Conservation (phyloP, 129 eudicot species). For the Helichrysum umbraculigerum region DNA sequence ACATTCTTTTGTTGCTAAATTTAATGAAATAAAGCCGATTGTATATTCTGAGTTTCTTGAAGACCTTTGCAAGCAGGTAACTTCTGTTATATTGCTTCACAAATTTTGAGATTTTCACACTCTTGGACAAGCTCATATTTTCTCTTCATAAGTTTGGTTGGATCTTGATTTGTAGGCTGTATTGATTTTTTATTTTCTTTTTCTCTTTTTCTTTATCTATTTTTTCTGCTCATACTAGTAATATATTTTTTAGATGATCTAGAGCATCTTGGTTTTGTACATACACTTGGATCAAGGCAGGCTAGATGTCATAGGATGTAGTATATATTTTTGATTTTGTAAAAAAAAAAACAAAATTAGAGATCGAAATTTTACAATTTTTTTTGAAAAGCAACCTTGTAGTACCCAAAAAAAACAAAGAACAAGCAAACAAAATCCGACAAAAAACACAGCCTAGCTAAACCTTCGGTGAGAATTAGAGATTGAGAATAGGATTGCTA, state of each 20-base stretch:
- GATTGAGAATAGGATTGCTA: not conserved
- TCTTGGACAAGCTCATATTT: not conserved
- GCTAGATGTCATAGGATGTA: not conserved
- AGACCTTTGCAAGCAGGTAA: constrained; percentile 99
- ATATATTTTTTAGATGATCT: not conserved
- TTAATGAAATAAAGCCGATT: constrained; percentile 85
- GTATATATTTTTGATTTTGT: not conserved
- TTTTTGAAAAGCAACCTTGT: not conserved
- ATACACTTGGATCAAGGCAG: not conserved
- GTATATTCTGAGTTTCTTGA: constrained; percentile 92
- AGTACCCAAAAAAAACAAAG: not conserved
- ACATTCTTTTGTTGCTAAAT: constrained; percentile 90
- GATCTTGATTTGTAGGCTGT: not conserved
- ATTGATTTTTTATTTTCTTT: not conserved
- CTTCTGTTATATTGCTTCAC: constrained; percentile 7
- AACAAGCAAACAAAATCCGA: not conserved
- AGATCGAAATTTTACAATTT: too few species aligned
- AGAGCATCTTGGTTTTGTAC: not conserved
- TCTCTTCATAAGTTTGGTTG: not conserved
- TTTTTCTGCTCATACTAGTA: not conserved
- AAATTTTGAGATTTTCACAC: not conserved
- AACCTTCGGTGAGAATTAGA: not conserved
- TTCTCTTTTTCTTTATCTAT: not conserved
- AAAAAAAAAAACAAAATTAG: not conserved
- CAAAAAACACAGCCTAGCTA: not conserved